phyloP scores from a whole-genome alignment of 23 red algal species.

The Gracilaria domingensis region DNA sequence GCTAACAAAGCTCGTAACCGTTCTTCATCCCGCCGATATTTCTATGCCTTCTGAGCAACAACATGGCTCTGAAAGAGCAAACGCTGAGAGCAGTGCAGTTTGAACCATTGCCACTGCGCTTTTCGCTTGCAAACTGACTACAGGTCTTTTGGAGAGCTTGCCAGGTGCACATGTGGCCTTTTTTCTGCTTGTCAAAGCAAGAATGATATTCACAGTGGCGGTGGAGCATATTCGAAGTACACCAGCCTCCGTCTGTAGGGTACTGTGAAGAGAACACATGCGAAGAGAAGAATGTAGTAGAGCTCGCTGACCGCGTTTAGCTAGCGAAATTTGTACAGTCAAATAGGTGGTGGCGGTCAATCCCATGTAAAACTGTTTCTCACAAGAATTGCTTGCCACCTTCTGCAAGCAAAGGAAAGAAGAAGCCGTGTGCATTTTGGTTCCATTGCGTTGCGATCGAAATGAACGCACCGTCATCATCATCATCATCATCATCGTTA shows the following conservation, averaged over 20 bases:
- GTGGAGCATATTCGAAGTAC: not conserved
- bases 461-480: no score
- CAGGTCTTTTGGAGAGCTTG: not conserved
- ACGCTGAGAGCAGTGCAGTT: conserved; percentile 22
- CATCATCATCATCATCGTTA: no score
- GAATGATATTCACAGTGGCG: not conserved
- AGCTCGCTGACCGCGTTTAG: not conserved
- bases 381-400: not conserved
- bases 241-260: not conserved
- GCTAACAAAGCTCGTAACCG: not conserved
- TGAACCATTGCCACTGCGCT: not conserved
- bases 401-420: no score
- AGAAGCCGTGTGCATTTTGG: no score
- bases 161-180: not conserved
- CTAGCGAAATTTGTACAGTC: conserved; percentile 7
- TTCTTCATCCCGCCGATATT: not conserved
- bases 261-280: not conserved
- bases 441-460: no score
- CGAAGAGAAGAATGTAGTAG: not conserved
- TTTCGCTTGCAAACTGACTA: not conserved
- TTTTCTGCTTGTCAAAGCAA: not conserved
- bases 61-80: not conserved
- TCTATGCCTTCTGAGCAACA: not conserved
- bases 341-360: not conserved
- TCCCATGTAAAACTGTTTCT: not conserved